These are phyloP conservation scores for Helianthus tuberosus DNA, from an alignment of 129 eudicot genomes.

Conservation along the genomic window DNA sequence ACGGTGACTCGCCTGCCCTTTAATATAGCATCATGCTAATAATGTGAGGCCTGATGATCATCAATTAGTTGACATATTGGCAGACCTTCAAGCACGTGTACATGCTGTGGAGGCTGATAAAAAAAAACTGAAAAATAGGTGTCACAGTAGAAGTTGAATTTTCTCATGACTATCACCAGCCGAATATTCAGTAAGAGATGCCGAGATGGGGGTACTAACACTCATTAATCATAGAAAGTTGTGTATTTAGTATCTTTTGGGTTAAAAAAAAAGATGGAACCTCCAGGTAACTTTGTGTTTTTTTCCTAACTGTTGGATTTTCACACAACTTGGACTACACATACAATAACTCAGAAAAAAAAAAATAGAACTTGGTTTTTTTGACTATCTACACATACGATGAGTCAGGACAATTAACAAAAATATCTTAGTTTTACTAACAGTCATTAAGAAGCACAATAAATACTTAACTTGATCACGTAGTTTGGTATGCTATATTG, in stretches of 20 bases:
- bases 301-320: not conserved
- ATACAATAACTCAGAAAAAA: too few relatives aligned
- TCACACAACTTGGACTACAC: too few relatives aligned
- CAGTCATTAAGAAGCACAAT: not conserved
- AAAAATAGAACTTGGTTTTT: not conserved
- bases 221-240: not conserved
- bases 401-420: conserved; percentile 2
- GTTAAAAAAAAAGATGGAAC: too few relatives aligned
- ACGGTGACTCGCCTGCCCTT: not conserved
- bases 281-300: not conserved
- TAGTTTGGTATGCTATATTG: conserved; percentile 12
- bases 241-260: not conserved
- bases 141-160: conserved; percentile 6
- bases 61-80: not conserved
- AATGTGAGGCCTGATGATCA: conserved; percentile 5
- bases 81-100: not conserved
- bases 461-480: conserved; percentile 2
- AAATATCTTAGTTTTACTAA: conserved; percentile 8
- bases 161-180: conserved; percentile 11
- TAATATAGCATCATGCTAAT: conserved; percentile 7
- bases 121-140: not conserved
- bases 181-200: not conserved
- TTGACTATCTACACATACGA: not conserved
- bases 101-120: not conserved
- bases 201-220: not conserved